These are phyloP conservation scores for Alternaria panax DNA, from an alignment of 2,329 filamentous ascomycete species.

Conservation along the genomic window DNA sequence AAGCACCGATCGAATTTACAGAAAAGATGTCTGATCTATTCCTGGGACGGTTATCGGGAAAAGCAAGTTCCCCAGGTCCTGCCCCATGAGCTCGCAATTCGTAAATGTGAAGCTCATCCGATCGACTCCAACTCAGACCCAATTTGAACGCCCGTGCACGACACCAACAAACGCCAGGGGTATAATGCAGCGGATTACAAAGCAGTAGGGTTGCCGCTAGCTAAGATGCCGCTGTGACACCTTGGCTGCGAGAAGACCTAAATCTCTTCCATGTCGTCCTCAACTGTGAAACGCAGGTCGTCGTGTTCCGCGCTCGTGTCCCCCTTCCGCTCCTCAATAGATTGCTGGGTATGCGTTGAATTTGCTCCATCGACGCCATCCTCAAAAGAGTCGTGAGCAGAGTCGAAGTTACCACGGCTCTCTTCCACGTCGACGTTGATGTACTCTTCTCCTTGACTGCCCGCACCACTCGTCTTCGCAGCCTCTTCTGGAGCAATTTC, in stretches of 20 bases:
- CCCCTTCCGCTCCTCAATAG: not conserved
- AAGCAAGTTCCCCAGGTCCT: not conserved
- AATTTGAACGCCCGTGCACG: not conserved
- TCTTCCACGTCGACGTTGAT: constrained; percentile 8
- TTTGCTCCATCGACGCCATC: not conserved
- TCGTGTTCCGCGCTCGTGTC: not conserved
- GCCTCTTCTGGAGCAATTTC: constrained; percentile 6
- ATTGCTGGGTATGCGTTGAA: not conserved
- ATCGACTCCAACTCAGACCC: not conserved
- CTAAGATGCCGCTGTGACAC: not conserved
- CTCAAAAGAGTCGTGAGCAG: not conserved
- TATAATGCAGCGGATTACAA: not conserved
- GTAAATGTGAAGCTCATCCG: not conserved
- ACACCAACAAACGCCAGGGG: not conserved
- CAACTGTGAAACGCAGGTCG: not conserved
- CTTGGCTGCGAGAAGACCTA: not conserved
- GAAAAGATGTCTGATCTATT: not conserved
- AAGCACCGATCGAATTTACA: not conserved
- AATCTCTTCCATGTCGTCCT: constrained; percentile 6
- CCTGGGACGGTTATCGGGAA: not conserved
- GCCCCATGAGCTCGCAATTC: not conserved
- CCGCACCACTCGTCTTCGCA: not conserved
- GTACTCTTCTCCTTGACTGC: not conserved
- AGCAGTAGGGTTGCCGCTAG: not conserved
- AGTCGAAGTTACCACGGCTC: not conserved